Evolutionary conservation across 2,329 filamentous ascomycete genomes (phyloP).

Genomic region (Diaporthe sp.): DNA sequence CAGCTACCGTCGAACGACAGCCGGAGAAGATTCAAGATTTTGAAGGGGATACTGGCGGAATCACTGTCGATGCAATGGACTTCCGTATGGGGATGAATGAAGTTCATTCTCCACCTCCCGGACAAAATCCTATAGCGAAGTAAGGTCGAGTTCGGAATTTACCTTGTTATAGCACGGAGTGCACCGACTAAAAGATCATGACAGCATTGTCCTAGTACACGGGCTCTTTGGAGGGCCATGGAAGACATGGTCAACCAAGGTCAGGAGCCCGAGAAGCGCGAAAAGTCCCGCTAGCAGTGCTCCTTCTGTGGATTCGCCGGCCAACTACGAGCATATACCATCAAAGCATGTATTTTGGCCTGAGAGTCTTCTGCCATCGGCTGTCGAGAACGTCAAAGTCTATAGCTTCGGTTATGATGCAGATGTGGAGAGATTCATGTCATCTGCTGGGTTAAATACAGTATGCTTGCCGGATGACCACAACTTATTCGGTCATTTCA

Average conservation of each 20-base stretch:
- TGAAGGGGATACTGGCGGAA: background rate
- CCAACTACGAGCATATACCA: fast-evolving
- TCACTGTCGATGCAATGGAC: background rate
- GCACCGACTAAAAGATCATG: background rate
- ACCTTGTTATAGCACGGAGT: background rate
- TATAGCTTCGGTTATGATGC: too few relatives aligned
- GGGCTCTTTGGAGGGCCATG: background rate
- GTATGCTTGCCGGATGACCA: too few relatives aligned
- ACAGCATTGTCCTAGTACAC: background rate
- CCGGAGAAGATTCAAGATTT: background rate
- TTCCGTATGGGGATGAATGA: background rate
- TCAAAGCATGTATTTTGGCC: too few relatives aligned
- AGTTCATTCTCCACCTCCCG: background rate
- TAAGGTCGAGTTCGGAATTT: background rate
- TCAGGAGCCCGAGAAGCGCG: too few relatives aligned
- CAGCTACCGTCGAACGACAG: background rate
- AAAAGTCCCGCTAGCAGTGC: too few relatives aligned
- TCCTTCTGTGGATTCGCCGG: too few relatives aligned
- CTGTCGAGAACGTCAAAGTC: too few relatives aligned
- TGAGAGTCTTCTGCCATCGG: too few relatives aligned
- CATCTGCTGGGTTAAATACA: too few relatives aligned
- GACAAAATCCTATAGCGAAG: background rate
- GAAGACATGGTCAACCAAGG: too few relatives aligned
- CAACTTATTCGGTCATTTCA: too few relatives aligned
- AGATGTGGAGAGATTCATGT: too few relatives aligned